Evolutionary conservation across 352 stramenopile species (phyloP), one percentile per base, ranked within the genome.

Genomic region (Phytophthora nicotianae): DNA sequence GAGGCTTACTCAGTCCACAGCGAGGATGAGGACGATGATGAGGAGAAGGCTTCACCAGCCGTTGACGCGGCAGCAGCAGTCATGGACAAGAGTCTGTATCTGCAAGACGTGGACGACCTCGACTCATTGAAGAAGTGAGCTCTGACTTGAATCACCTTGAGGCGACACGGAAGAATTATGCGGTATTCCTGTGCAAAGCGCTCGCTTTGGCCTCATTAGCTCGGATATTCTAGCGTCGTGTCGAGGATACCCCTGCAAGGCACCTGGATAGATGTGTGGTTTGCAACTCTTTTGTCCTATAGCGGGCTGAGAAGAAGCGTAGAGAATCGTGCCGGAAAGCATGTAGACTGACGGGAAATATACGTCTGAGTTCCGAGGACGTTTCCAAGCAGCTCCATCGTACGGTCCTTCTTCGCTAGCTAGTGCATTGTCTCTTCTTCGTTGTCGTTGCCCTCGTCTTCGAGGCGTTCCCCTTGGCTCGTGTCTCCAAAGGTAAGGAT

Each of bases 1-100:
- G 86, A 96, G 52, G 70, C 74, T 46, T 95, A 96, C 69, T 89
- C 83, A 19, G 68, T 91, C 38, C 79, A 91, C 50, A 81, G 83
- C 29, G 65, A 80, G 16, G 70, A 86, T 5, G 71, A 83, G 8
- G 72, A 87, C 20, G 66, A 76, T 33, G 67, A 76, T 6, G 67
- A 88, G 2, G 70, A 83, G 0, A 82, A 88, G 20, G 43, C 64
- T 27, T 40, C 64, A 16, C 58, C 70, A 9, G 61, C 45, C 14
- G 69, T 89, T 56, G 83, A 90, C 48, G 75, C 65, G 17, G 70
- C 75, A 50, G 75, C 77, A 49, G 81, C 77, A 38, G 80, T 90
- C 52, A 87, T 93, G 74, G 84, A 93, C 75, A 93, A 93, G 65
- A 93, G 84, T 27, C 62, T 93, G 53, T 93, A 93, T 74, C 71